Conservation (phyloP, 1,284 basidiomycete genomes). For the Ceratobasidium sp. region DNA sequence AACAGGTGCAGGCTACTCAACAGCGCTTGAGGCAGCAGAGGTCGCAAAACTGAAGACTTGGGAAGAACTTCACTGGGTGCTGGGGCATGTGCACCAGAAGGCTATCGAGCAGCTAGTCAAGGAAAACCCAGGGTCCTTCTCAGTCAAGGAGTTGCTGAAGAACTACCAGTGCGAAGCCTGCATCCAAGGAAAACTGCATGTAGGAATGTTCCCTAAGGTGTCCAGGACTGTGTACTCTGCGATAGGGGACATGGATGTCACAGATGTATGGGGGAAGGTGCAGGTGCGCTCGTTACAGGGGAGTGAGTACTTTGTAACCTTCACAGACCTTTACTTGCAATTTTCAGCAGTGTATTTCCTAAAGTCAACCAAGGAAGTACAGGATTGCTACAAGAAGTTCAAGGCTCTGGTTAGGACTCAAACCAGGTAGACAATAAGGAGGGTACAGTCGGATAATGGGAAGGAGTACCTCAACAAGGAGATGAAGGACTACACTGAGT, state of each 20-base stretch:
- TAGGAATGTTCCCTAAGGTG: slow-evolving; percentile 27
- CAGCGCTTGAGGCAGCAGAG: too few relatives aligned
- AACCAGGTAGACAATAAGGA: slow-evolving; percentile 37
- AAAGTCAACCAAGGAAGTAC: slow-evolving; percentile 51
- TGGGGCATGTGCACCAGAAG: neutral
- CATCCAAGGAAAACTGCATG: slow-evolving; percentile 36
- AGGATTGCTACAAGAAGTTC: slow-evolving; percentile 50
- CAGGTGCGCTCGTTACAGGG: neutral
- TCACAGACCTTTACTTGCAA: slow-evolving; percentile 19
- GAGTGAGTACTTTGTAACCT: neutral
- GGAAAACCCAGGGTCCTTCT: neutral
- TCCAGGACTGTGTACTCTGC: too few relatives aligned
- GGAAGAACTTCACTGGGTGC: neutral
- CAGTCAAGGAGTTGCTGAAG: neutral
- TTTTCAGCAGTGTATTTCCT: slow-evolving; percentile 45
- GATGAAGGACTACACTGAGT: slow-evolving; percentile 36
- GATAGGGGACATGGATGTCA: slow-evolving; percentile 52
- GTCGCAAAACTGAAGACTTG: neutral
- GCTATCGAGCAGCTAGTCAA: neutral
- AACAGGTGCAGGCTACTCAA: too few relatives aligned
- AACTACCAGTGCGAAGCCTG: neutral
- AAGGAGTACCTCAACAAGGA: slow-evolving; percentile 49
- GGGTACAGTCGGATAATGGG: slow-evolving; percentile 48
- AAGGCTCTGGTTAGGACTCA: slow-evolving; percentile 50
- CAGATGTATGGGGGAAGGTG: slow-evolving; percentile 14